Evolutionary conservation across 2,329 filamentous ascomycete genomes (phyloP).

Genomic region (Pyrenophora graminea): DNA sequence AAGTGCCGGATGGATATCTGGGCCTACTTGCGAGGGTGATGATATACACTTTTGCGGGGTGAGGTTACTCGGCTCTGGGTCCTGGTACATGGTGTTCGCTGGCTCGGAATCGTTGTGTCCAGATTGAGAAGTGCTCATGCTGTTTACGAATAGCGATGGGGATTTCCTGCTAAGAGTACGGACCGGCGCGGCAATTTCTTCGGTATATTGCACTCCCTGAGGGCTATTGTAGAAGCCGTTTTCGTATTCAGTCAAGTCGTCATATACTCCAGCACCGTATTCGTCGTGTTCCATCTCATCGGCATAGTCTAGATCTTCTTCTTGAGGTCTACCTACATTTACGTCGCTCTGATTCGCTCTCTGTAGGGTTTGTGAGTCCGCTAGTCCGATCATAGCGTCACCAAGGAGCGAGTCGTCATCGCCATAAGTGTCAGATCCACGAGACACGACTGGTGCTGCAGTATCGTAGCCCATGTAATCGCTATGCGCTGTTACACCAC

Average conservation of each 20-base stretch:
- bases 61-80: background rate
- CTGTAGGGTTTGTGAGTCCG: slow-evolving; percentile 36
- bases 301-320: slow-evolving; percentile 1
- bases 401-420: slow-evolving; percentile 39
- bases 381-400: slow-evolving; percentile 40
- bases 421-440: slow-evolving; percentile 28
- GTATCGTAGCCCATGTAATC: background rate
- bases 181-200: too few relatives aligned
- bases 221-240: background rate
- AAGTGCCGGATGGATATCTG: background rate
- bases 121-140: background rate
- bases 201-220: background rate
- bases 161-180: background rate
- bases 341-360: background rate
- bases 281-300: slow-evolving; percentile 10
- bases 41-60: background rate
- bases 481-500: background rate
- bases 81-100: background rate
- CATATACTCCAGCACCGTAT: slow-evolving; percentile 5
- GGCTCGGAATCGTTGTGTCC: background rate
- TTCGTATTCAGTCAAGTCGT: background rate
- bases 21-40: background rate
- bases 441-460: background rate
- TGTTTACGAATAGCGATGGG: background rate
- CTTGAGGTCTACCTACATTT: background rate